A percentile compares a stretch with the other conserved stretches of the same genome.
Conservation (phyloP, 2,329 filamentous ascomycete species). For the Cladobotryum protrusum region DNA sequence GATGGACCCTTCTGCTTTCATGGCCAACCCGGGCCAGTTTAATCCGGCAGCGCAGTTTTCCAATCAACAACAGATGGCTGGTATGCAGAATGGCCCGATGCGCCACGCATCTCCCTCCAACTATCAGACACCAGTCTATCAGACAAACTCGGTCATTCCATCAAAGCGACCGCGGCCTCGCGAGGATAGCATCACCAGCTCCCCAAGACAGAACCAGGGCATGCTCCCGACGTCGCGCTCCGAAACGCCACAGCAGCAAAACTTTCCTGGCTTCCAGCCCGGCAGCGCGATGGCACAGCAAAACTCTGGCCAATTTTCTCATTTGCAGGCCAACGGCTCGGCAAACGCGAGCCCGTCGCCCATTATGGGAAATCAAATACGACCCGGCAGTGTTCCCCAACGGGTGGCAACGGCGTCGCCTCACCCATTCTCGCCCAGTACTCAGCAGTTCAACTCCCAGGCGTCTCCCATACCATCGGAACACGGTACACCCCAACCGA, state of each 20-base stretch:
- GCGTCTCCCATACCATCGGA: conserved; percentile 73
- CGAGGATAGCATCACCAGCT: conserved; percentile 80
- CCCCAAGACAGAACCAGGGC: conserved; percentile 67
- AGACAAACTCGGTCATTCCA: conserved; percentile 79
- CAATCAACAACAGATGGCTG: conserved; percentile 48
- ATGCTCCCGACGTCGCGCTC: conserved; percentile 79
- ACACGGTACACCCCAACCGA: conserved; percentile 69
- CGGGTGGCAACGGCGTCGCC: conserved; percentile 88
- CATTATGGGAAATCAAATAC: conserved; percentile 77
- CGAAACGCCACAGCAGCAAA: conserved; percentile 79
- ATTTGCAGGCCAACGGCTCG: conserved; percentile 74
- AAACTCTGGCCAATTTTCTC: conserved; percentile 66
- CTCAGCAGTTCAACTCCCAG: conserved; percentile 64
- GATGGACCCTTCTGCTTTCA: conserved; percentile 61
- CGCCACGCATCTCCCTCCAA: conserved; percentile 75
- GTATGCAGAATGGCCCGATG: conserved; percentile 76
- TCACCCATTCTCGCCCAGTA: conserved; percentile 77
- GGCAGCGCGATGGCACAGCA: conserved; percentile 55
- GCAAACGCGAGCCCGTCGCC: conserved; percentile 86
- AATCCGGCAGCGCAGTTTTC: conserved; percentile 50
- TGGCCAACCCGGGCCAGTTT: conserved; percentile 55
- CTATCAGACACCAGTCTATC: conserved; percentile 49
- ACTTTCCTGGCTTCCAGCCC: conserved; percentile 64
- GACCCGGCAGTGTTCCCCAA: conserved; percentile 64
- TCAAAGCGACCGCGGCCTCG: conserved; percentile 78